These are phyloP conservation scores for Fusarium transvaalense DNA, from an alignment of 2,329 filamentous ascomycete genomes.

Conservation along the genomic window DNA sequence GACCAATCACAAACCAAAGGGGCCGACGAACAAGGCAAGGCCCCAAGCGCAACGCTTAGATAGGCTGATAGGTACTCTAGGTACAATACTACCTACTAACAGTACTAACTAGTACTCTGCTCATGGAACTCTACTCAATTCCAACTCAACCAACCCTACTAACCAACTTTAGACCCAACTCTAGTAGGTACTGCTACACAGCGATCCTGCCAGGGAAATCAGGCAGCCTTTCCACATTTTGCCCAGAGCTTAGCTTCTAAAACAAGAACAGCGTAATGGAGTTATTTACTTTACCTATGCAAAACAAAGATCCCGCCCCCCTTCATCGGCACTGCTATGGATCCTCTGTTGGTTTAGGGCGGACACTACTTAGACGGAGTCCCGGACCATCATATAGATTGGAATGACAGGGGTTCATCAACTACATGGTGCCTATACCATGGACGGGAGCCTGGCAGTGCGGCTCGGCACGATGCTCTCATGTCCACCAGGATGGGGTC, in stretches of 20 bases:
- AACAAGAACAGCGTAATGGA: slow-evolving; percentile 5
- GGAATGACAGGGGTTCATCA: slow-evolving; percentile 19
- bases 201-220: background rate
- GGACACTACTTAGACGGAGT: slow-evolving; percentile 18
- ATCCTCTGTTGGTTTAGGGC: slow-evolving; percentile 6
- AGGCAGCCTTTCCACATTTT: slow-evolving; percentile 18
- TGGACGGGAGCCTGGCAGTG: slow-evolving; percentile 48
- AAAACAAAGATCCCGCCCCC: slow-evolving; percentile 1
- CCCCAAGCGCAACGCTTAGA: background rate
- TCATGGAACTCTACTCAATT: background rate
- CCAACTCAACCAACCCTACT: background rate
- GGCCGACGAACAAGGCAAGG: background rate
- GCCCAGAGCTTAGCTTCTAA: slow-evolving; percentile 1
- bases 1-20: slow-evolving; percentile 18
- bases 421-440: slow-evolving; percentile 33
- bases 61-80: too few relatives aligned
- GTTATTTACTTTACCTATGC: background rate
- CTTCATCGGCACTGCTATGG: background rate
- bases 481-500: slow-evolving; percentile 30
- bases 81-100: too few relatives aligned
- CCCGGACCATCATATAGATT: slow-evolving; percentile 29
- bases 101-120: too few relatives aligned
- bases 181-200: background rate
- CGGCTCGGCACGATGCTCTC: slow-evolving; percentile 43
- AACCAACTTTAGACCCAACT: slow-evolving; percentile 6